A percentile compares a stretch with the other conserved stretches of the same genome.
Evolutionary conservation across 768 basidiomycete genomes (phyloP).

Genomic region (Polyporus arcularius): DNA sequence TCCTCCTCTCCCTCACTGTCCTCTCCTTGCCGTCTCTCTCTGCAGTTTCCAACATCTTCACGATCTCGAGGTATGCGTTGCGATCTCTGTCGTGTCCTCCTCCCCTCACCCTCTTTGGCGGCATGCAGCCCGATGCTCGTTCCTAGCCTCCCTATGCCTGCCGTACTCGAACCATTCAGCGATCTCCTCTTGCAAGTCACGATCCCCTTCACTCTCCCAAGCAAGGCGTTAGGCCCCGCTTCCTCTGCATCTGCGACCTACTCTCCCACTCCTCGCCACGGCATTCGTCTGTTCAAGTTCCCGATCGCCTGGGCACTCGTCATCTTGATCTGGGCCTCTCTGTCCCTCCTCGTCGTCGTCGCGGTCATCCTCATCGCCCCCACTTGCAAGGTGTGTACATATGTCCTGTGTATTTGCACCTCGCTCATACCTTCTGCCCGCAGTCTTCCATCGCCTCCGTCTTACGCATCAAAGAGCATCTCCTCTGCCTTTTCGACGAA

Average conservation of each 20-base stretch:
- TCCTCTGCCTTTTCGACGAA: too few species aligned
- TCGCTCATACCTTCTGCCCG: too few species aligned
- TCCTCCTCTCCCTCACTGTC: background rate
- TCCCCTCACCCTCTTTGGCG: background rate
- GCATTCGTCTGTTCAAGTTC: background rate
- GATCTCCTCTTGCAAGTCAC: background rate
- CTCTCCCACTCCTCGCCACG: too few species aligned
- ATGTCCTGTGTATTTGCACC: background rate
- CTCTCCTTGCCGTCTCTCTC: background rate
- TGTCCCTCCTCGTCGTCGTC: background rate
- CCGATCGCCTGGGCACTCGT: background rate
- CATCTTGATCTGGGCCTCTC: background rate
- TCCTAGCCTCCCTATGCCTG: background rate
- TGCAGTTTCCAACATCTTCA: background rate
- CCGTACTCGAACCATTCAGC: background rate
- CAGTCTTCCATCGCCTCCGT: too few species aligned
- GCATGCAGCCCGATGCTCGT: background rate
- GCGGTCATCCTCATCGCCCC: background rate
- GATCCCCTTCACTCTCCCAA: background rate
- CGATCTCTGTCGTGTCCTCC: background rate
- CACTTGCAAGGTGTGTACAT: background rate
- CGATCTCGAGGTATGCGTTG: background rate
- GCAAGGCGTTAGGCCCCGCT: too few species aligned
- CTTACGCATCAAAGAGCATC: too few species aligned
- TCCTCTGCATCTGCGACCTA: too few species aligned